Base-by-base conservation (phyloP, 345 rosid genomes). In the Camelina hispida region DNA sequence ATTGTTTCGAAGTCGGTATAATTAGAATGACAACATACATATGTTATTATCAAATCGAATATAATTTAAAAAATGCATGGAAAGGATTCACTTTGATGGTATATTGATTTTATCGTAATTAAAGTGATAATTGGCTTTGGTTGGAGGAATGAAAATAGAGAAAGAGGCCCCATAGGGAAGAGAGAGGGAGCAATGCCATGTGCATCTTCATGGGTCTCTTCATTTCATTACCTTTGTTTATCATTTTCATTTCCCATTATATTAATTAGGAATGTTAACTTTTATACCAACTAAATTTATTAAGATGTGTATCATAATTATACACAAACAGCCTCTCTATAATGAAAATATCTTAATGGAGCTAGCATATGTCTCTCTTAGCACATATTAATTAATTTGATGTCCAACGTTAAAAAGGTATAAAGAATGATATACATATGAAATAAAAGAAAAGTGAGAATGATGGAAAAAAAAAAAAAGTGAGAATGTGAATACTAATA, bases 191-290 rank as follows among this genome's bases (percentile, higher is more conserved):
- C 91, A 85, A 63, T 34, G 65, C 58, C 93, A 87, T 86, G 92
- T 84, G 91, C 86, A 65, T 63, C 84, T 78, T 81, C 40, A 83
- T 83, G 85, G 83, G 71, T 83, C 87, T 85, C 83, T 88, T 83
- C 73, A 78, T 85, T 69, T 81, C 70, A 73, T 57, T 78, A 53
- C 83, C 81, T 76, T 74, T 78, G 52, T 32, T 54, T 58, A 55
- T 44, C 25, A 42, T 61, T 53, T 61, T 53, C 25, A 34, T 53
- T 62, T 54, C 59, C 30, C 42, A 9, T 47, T 56, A 46, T 11
- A 48, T 32, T 66, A 48, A 40, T 35, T 15, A 37, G 15, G 35
- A 22, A 38, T 71, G 46, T 20, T 54, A 56, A 69, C 64, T 47
- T 62, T 52, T 42, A 8, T 53, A 62, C 63, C 40, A 53, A 15